Evolutionary conservation across 768 basidiomycete species (phyloP).

Genomic region (Leccinum variicolor): DNA sequence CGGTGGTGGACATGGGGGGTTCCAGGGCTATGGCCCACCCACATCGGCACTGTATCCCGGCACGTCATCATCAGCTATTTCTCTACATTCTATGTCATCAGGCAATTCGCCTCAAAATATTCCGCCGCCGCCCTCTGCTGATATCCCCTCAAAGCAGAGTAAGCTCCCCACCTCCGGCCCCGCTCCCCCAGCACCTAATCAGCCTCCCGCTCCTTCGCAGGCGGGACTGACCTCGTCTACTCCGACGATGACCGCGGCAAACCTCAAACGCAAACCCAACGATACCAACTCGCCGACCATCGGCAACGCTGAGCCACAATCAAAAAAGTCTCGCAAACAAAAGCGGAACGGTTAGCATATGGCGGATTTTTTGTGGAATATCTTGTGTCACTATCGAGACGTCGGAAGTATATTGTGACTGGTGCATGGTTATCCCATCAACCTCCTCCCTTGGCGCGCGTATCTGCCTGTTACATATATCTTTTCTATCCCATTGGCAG

Average conservation of each 20-base stretch:
- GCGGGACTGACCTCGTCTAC: conserved; percentile 43
- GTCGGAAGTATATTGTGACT: conserved; percentile 31
- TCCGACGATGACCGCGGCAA: conserved; percentile 44
- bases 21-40: conserved; percentile 27
- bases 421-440: conserved; percentile 18
- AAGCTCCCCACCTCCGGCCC: conserved; percentile 50
- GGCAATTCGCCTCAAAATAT: conserved; percentile 50
- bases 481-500: conserved; percentile 26
- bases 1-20: conserved; percentile 21
- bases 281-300: conserved; percentile 51
- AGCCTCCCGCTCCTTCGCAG: conserved; percentile 39
- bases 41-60: conserved; percentile 45
- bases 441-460: conserved; percentile 2
- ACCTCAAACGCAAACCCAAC: conserved; percentile 54
- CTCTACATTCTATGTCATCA: conserved; percentile 42
- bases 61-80: conserved; percentile 39
- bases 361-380: conserved; percentile 32
- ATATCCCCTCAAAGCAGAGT: conserved; percentile 61
- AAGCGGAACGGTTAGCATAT: conserved; percentile 47
- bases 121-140: conserved; percentile 42
- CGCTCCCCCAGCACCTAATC: conserved; percentile 38
- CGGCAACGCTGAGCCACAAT: conserved; percentile 43
- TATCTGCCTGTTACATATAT: conserved; percentile 29
- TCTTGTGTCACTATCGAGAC: conserved; percentile 27
- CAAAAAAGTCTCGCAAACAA: conserved; percentile 55